Evolutionary conservation across 306 rosid genomes (phyloP), one percentile per base, ranked within the genome.

Genomic region (Vachellia pachyceras): DNA sequence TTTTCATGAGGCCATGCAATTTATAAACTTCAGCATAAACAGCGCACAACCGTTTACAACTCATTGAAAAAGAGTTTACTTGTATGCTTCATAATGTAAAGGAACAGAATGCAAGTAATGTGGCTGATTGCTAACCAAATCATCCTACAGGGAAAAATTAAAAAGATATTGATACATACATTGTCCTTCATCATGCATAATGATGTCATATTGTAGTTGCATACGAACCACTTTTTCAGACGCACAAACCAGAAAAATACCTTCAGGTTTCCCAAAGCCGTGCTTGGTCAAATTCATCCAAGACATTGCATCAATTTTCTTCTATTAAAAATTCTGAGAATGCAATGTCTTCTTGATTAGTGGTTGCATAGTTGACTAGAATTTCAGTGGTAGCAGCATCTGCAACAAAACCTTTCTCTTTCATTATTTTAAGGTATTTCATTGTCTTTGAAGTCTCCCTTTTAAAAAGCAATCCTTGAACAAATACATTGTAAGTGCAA

Each of bases 61-160:
- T 69, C 39, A 46, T 33, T 73, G 36, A 65, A 72, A 22, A 73
- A 67, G 47, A 54, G 60, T 72, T 67, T 89, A 93, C 97, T 92
- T 93, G 88, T 93, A 93, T 49, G 96, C 90, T 85, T 91, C 96
- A 77, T 87, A 93, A 55, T 93, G 91, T 83, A 95, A 83, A 72
- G 97, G 99, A 84, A 93, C 97, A 63, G 98, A 89, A 84, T 89
- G 84, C 82, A 93, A 3, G 78, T 86, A 89, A 36, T 89, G 87
- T 10, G 96, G 97, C 80, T 88, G 91, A 83, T 90, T 93, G 6
- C n/a, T 85, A 70, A 77, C 76, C 85, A 91, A 89, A 88, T 91
- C 99, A 60, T 80, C 95, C 99, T 84, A 57, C 10, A 1, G 69
- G 82, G 58, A 50, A 42, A 71, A 82, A 73, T 52, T 52, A 47